These are phyloP conservation scores for Neurospora sp. DNA, from an alignment of 495 filamentous ascomycete species.

Conservation along the genomic window DNA sequence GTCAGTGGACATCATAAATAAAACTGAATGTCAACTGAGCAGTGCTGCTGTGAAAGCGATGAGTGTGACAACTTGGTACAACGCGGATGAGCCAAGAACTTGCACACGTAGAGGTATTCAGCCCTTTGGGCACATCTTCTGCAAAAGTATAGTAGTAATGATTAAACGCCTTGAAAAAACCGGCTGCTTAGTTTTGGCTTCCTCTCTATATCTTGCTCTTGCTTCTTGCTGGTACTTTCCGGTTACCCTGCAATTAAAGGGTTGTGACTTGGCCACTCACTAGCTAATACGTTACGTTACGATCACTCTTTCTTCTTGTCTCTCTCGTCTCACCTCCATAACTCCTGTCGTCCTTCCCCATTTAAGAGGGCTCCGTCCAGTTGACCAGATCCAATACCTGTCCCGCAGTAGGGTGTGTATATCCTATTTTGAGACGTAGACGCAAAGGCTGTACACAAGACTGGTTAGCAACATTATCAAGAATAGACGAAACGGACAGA, in stretches of 20 bases:
- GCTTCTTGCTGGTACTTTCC: background rate
- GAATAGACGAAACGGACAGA: constrained; percentile 4
- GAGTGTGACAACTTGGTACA: no score
- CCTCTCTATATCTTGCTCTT: background rate
- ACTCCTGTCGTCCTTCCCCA: no score
- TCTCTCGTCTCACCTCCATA: constrained; percentile 8
- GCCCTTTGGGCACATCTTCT: background rate
- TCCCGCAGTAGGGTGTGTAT: constrained; percentile 55
- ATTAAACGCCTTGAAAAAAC: background rate
- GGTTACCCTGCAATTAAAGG: background rate
- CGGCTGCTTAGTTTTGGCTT: background rate
- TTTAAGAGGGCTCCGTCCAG: constrained; percentile 74
- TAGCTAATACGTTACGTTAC: background rate
- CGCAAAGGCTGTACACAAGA: constrained; percentile 43
- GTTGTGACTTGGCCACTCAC: background rate
- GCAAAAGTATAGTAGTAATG: background rate
- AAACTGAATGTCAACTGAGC: background rate
- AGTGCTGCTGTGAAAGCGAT: background rate
- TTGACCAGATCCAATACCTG: constrained; percentile 86
- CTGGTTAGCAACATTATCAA: constrained; percentile 15
- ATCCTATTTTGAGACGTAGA: constrained; percentile 76
- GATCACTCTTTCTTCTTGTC: background rate
- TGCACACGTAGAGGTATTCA: background rate
- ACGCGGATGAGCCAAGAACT: background rate
- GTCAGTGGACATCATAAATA: no score